These are phyloP conservation scores for Solanum etuberosum DNA, from an alignment of 257 asterid species.

Conservation along the genomic window DNA sequence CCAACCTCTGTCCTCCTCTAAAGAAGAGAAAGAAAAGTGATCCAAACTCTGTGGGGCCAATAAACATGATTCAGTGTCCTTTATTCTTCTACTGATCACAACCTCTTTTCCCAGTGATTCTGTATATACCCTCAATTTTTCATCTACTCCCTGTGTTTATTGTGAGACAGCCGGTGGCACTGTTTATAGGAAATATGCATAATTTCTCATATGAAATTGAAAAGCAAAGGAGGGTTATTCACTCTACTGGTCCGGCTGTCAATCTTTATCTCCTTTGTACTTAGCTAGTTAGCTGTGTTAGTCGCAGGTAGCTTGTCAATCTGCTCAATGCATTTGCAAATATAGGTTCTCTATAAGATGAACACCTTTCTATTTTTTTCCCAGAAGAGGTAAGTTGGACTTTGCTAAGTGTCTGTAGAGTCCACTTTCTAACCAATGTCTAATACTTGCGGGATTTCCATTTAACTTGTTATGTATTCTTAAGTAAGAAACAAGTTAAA, in stretches of 20 bases:
- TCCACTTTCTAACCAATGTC: not conserved
- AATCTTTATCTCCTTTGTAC: not conserved
- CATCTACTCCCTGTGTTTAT: not conserved
- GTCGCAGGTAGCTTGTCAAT: not conserved
- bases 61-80: not conserved
- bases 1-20: not conserved
- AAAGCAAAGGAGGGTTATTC: not conserved
- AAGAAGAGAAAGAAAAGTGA: not conserved
- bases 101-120: not conserved
- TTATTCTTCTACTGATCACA: not conserved
- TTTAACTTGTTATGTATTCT: not conserved
- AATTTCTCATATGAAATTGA: not conserved
- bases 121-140: not conserved
- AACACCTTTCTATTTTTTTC: not conserved
- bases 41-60: not conserved
- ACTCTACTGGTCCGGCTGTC: not conserved
- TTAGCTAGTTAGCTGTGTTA: not conserved
- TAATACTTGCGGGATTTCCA: not conserved
- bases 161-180: not conserved
- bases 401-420: not conserved
- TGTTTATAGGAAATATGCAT: not conserved
- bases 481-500: not conserved
- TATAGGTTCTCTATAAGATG: not conserved
- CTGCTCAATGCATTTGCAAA: not conserved
- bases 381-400: not conserved